These are phyloP conservation scores for Trichaptum fuscoviolaceum DNA, from an alignment of 768 basidiomycete genomes.

Conservation along the genomic window DNA sequence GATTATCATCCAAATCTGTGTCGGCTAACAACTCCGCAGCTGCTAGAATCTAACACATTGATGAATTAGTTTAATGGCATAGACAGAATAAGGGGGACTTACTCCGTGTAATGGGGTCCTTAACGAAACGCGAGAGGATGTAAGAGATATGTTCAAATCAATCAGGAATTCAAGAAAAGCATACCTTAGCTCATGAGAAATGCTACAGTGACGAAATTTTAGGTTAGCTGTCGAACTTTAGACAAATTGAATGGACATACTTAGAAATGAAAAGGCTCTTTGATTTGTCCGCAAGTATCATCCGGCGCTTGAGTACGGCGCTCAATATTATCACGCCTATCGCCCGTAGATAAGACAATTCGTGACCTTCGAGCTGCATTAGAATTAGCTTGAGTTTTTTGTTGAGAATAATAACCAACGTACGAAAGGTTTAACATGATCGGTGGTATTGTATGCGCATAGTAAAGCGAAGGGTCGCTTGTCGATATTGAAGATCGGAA, in stretches of 20 bases:
- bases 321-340: conserved; percentile 93
- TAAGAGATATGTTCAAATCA: conserved; percentile 9
- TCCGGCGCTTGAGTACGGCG: conserved; percentile 85
- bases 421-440: conserved; percentile 77
- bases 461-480: conserved; percentile 87
- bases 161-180: background rate
- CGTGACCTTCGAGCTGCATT: conserved; percentile 74
- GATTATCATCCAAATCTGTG: conserved; percentile 74
- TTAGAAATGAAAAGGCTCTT: conserved; percentile 92
- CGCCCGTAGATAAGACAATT: conserved; percentile 86
- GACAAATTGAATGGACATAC: conserved; percentile 33
- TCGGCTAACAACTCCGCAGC: conserved; percentile 89
- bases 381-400: background rate
- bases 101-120: conserved; percentile 87
- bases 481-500: conserved; percentile 91
- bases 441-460: conserved; percentile 85
- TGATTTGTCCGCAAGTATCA: conserved; percentile 93
- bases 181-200: conserved; percentile 77
- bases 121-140: background rate
- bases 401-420: conserved; percentile 18
- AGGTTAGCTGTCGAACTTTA: background rate
- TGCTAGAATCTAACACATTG: conserved; percentile 62
- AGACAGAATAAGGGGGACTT: conserved; percentile 19
- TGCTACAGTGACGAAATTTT: conserved; percentile 38
- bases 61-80: background rate